Evolutionary conservation across 495 filamentous ascomycete species (phyloP).

Genomic region (Aspergillus haitiensis): DNA sequence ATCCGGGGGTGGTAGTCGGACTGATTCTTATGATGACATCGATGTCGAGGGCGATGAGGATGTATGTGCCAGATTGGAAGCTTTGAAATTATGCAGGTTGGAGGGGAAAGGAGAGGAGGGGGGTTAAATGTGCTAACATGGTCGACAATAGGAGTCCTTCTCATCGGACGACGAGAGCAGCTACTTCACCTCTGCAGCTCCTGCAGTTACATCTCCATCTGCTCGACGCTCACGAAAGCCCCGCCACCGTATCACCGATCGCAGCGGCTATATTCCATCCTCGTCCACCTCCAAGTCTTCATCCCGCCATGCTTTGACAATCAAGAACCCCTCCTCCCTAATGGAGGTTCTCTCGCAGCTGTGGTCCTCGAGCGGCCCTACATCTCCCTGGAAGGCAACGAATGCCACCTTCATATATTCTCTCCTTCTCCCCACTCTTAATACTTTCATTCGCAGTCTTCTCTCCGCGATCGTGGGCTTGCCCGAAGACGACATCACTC

Average conservation of each 20-base stretch:
- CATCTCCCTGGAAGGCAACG: slow-evolving; percentile 92
- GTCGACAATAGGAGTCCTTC: slow-evolving; percentile 36
- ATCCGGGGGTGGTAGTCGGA: slow-evolving; percentile 29
- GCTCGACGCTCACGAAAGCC: slow-evolving; percentile 49
- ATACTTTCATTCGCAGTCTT: slow-evolving; percentile 81
- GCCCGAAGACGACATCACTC: slow-evolving; percentile 68
- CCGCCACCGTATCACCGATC: slow-evolving; percentile 49
- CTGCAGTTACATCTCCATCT: slow-evolving; percentile 55
- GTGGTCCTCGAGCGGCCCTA: slow-evolving; percentile 85
- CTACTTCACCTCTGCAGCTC: slow-evolving; percentile 79
- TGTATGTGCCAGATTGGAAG: slow-evolving; percentile 21
- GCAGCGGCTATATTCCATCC: slow-evolving; percentile 50
- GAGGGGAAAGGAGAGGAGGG: slow-evolving; percentile 8
- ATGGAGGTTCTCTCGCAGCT: slow-evolving; percentile 77
- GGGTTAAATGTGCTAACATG: background rate
- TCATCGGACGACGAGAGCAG: slow-evolving; percentile 78
- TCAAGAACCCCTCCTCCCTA: slow-evolving; percentile 71
- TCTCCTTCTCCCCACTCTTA: slow-evolving; percentile 77
- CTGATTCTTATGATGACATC: slow-evolving; percentile 38
- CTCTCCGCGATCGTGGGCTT: slow-evolving; percentile 81
- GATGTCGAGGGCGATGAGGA: slow-evolving; percentile 30
- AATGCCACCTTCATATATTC: slow-evolving; percentile 90
- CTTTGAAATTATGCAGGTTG: background rate
- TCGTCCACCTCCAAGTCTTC: slow-evolving; percentile 40
- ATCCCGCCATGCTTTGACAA: slow-evolving; percentile 60